A percentile compares a stretch with the other conserved stretches of the same genome.
phyloP scores from a whole-genome alignment of 2,329 filamentous ascomycete genomes.

The Botrytis squamosa region DNA sequence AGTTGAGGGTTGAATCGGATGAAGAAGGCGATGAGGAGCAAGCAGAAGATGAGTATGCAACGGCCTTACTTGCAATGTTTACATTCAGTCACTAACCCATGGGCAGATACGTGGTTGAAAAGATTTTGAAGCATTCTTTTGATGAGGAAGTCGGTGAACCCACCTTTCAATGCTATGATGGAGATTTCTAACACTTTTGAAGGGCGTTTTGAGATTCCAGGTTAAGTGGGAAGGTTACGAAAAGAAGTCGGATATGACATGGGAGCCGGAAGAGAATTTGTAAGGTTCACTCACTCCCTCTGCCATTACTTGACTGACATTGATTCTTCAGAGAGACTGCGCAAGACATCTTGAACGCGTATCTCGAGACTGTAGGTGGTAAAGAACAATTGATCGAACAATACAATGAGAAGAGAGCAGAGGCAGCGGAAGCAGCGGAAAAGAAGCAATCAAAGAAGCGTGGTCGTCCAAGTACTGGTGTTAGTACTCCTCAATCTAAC shows the following conservation, averaged over 20 bases:
- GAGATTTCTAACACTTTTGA: constrained; percentile 21
- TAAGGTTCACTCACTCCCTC: constrained; percentile 41
- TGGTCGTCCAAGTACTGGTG: constrained; percentile 46
- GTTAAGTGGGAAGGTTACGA: constrained; percentile 84
- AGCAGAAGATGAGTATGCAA: constrained; percentile 45
- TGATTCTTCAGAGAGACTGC: constrained; percentile 51
- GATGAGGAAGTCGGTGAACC: constrained; percentile 50
- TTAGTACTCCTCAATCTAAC: constrained; percentile 26
- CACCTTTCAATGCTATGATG: background rate
- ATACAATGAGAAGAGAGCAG: constrained; percentile 43
- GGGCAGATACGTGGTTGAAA: constrained; percentile 69
- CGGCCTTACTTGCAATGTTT: constrained; percentile 22
- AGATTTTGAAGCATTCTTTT: constrained; percentile 66
- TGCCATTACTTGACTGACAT: constrained; percentile 22
- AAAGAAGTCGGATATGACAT: constrained; percentile 67
- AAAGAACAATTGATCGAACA: constrained; percentile 52
- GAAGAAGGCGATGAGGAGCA: constrained; percentile 41
- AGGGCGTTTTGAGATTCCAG: constrained; percentile 57
- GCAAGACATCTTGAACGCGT: constrained; percentile 60
- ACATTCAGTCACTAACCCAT: constrained; percentile 30
- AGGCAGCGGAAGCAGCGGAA: constrained; percentile 36
- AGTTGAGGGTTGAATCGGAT: constrained; percentile 33
- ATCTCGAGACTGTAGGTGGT: constrained; percentile 63
- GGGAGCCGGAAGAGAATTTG: constrained; percentile 76
- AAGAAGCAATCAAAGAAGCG: constrained; percentile 59